Evolutionary conservation across 1,139 yeast genomes (phyloP).

Genomic region (Yamadazyma dushanensis): DNA sequence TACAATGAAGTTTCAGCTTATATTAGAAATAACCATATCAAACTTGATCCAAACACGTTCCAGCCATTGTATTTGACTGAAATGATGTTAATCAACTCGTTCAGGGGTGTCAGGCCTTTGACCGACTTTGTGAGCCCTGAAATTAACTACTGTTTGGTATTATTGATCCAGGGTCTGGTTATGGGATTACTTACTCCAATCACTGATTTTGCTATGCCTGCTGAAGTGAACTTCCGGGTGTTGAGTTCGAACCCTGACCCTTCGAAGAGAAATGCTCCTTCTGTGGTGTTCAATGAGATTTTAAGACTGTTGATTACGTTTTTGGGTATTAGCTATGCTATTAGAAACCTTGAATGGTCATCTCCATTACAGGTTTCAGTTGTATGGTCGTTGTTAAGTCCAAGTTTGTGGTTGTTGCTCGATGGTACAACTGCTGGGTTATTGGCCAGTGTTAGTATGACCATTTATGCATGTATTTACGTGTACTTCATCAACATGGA

Average conservation of each 20-base stretch:
- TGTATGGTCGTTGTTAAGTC: constrained; percentile 74
- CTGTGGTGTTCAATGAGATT: constrained; percentile 36
- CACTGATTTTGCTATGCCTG: constrained; percentile 51
- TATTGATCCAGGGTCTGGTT: constrained; percentile 53
- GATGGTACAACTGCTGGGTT: constrained; percentile 77
- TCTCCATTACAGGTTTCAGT: constrained; percentile 74
- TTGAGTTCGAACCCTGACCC: constrained; percentile 36
- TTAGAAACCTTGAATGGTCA: constrained; percentile 78
- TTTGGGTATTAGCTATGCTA: constrained; percentile 80
- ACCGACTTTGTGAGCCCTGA: constrained; percentile 6
- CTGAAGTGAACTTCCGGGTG: constrained; percentile 26
- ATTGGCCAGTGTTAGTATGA: constrained; percentile 43
- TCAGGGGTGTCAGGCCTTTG: constrained; percentile 30
- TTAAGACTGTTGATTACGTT: constrained; percentile 70
- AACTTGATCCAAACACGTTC: constrained; percentile 30
- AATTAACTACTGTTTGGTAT: constrained; percentile 25
- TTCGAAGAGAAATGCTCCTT: constrained; percentile 22
- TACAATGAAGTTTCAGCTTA: constrained; percentile 53
- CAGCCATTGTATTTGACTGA: constrained; percentile 38
- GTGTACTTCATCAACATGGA: constrained; percentile 32
- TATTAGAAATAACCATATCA: constrained; percentile 50
- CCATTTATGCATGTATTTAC: constrained; percentile 40
- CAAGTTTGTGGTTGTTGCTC: constrained; percentile 76
- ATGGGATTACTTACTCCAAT: constrained; percentile 66
- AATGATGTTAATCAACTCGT: constrained; percentile 30